Conservation (phyloP, 306 rosid genomes). For the Sophora flavescens region DNA sequence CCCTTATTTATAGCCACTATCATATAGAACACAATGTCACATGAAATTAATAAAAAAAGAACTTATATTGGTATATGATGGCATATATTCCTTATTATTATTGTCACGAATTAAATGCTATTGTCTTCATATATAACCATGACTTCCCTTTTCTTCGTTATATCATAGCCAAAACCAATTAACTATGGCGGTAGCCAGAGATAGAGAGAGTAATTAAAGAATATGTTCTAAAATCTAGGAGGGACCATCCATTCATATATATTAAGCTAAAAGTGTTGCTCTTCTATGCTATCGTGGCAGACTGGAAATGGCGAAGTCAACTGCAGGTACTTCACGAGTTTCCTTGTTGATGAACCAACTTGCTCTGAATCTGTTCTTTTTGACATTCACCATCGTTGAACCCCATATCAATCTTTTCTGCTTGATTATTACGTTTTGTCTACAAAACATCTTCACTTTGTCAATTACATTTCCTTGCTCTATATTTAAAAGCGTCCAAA, state of each 20-base stretch:
- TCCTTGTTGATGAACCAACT: slow-evolving; percentile 48
- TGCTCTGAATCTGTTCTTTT: slow-evolving; percentile 55
- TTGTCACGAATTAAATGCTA: slow-evolving; percentile 1
- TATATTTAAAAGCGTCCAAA: background rate
- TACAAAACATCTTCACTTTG: background rate
- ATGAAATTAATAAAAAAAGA: background rate
- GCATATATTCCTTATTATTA: slow-evolving; percentile 41
- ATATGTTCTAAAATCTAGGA: slow-evolving; percentile 52
- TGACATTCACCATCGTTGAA: slow-evolving; percentile 40
- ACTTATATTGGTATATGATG: slow-evolving; percentile 33
- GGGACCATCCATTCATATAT: slow-evolving; percentile 42
- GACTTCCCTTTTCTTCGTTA: slow-evolving; percentile 14
- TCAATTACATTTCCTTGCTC: background rate
- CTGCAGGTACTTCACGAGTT: slow-evolving; percentile 5
- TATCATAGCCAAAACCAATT: background rate
- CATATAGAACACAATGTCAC: background rate
- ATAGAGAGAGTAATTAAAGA: slow-evolving; percentile 25
- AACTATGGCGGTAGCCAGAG: background rate
- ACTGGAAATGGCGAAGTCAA: slow-evolving; percentile 46
- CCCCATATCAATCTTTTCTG: background rate
- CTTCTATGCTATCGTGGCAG: background rate
- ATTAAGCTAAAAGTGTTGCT: slow-evolving; percentile 23
- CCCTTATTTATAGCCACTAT: slow-evolving; percentile 53
- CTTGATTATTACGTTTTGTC: slow-evolving; percentile 31
- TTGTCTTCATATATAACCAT: background rate